Evolutionary conservation across 1,139 yeast species (phyloP), one percentile per base, ranked within the genome.

Genomic region (Zygosaccharomyces pseudobailii): DNA sequence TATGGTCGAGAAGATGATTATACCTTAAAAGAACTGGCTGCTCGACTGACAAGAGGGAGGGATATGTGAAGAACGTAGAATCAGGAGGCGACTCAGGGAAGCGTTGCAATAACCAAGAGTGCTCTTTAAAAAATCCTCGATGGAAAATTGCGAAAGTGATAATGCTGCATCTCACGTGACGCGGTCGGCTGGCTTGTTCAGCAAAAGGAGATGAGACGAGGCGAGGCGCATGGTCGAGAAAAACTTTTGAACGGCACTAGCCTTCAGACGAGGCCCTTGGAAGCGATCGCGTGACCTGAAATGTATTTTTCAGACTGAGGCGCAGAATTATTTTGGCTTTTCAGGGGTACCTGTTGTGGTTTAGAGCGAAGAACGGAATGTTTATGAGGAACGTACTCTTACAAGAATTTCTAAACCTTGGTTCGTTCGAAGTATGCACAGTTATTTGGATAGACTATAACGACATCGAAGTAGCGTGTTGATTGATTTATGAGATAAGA

Each of bases 61-160:
- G 27, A 24, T 24, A 24, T 1, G 27, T 24, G 9, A 24, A 24
- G 9, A 1, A 13, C 2, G 9, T 6, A 6, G 2, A 24, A 24
- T 8, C 27, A 8, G 2, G 2, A 24, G 6, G 2, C 2, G 2
- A 1, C 27, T 1, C 9, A 2, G 2, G 2, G 2, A 24, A 24
- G 2, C 2, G 8, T 2, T 24, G 27, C 2, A 24, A 24, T 24
- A 2, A 8, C 9, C 6, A 24, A 24, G 27, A 2, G 17, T 2
- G 1, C 27, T 24, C 27, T 24, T 24, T 24, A 24, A 24, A 2
- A 8, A 1, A 24, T 2, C 2, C 2, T 24, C 2, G 27, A 24
- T 24, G 9, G 27, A 13, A 24, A 24, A 24, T 2, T 24, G 27
- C 2, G 27, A 24, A 13, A 1, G 17, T 1, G 8, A 24, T 8